phyloP scores from a whole-genome alignment of 116 monocot species.

The Zostera marina region DNA sequence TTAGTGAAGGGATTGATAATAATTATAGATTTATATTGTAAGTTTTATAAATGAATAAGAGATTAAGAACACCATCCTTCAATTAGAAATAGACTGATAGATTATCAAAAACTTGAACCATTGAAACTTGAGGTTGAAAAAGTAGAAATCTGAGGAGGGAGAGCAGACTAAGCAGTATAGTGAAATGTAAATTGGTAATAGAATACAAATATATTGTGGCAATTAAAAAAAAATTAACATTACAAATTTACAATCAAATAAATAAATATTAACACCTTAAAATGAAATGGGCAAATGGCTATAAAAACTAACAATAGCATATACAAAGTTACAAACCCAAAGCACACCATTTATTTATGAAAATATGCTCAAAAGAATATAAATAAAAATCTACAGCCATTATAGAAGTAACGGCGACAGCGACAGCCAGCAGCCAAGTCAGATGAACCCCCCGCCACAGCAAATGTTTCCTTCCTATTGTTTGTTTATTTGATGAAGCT shows the following conservation, averaged over 20 bases:
- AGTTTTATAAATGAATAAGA: no score
- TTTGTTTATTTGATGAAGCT: background rate
- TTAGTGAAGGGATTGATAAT: no score
- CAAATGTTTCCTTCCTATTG: background rate
- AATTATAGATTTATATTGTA: no score
- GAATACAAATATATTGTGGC: no score
- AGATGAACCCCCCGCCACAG: background rate
- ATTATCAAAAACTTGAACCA: no score
- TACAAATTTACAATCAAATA: background rate
- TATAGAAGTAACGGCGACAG: background rate
- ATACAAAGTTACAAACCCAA: slow-evolving; percentile 3
- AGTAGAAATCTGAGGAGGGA: no score
- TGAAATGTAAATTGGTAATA: no score
- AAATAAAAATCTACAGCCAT: background rate
- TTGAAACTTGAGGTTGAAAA: no score
- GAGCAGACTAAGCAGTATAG: no score
- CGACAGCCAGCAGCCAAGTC: background rate
- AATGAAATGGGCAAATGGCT: background rate
- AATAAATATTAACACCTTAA: background rate
- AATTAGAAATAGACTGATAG: no score
- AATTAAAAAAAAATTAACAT: background rate
- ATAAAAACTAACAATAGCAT: background rate
- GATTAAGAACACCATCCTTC: no score
- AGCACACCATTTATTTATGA: background rate
- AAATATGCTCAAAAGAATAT: background rate